Percentiles rank a stretch among this genome's conserved stretches.
phyloP scores from a whole-genome alignment of 1,139 yeast species.

The Candida tetrigidarum region DNA sequence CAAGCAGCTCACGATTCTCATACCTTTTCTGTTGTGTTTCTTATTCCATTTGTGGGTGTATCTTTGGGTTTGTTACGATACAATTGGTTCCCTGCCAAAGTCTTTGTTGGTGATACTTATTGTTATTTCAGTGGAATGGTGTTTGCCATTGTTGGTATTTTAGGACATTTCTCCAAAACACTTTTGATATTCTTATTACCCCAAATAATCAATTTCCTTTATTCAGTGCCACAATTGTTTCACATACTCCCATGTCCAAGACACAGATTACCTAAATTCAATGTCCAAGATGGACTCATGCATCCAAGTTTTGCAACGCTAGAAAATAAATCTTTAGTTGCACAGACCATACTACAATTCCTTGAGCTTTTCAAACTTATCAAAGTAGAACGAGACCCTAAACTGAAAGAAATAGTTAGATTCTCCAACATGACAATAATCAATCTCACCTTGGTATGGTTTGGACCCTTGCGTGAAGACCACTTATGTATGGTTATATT shows the following conservation, averaged over 20 bases:
- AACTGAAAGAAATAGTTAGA: conserved; percentile 38
- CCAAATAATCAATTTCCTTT: conserved; percentile 85
- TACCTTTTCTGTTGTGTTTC: conserved; percentile 73
- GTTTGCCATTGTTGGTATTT: conserved; percentile 93
- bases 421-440: conserved; percentile 88
- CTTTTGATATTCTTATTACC: conserved; percentile 84
- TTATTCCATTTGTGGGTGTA: conserved; percentile 88
- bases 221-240: conserved; percentile 89
- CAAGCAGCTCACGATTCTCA: conserved; percentile 82
- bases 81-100: conserved; percentile 91
- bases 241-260: conserved; percentile 92
- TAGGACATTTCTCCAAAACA: conserved; percentile 96
- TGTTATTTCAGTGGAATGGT: conserved; percentile 99
- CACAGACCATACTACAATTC: conserved; percentile 31
- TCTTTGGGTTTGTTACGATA: conserved; percentile 73
- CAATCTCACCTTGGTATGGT: conserved; percentile 78
- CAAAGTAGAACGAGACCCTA: conserved; percentile 42
- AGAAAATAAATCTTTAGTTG: conserved; percentile 18
- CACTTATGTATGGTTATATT: conserved; percentile 63
- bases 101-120: conserved; percentile 97
- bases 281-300: conserved; percentile 68
- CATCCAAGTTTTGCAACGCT: conserved; percentile 61
- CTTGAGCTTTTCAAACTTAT: conserved; percentile 55
- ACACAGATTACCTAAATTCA: conserved; percentile 85
- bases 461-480: conserved; percentile 91